Evolutionary conservation across 192 early-diverging fungal species (phyloP).

Genomic region (Chytriomyces sp.): DNA sequence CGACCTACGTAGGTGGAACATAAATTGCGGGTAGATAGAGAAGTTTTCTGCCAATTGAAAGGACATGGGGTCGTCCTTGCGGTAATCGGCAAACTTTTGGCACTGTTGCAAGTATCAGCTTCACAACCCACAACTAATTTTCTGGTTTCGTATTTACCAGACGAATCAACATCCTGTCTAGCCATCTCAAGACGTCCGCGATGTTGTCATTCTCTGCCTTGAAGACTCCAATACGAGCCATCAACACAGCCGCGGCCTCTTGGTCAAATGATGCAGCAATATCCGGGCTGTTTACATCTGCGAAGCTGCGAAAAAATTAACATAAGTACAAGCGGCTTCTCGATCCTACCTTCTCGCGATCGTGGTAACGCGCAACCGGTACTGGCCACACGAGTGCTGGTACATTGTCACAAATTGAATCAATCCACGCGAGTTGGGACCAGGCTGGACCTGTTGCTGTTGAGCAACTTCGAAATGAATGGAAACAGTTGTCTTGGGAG

Average conservation of each 20-base stretch:
- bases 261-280: slow-evolving; percentile 95
- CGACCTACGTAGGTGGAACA: slow-evolving; percentile 96
- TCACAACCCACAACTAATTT: neutral
- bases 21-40: slow-evolving; percentile 99
- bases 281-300: slow-evolving; percentile 80
- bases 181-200: slow-evolving; percentile 94
- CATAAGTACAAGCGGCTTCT: neutral
- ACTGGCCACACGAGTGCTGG: slow-evolving; percentile 90
- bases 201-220: slow-evolving; percentile 98
- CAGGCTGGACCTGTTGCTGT: slow-evolving; percentile 76
- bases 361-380: slow-evolving; percentile 91
- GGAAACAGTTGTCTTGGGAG: slow-evolving; percentile 79
- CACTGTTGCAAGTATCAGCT: slow-evolving; percentile 52
- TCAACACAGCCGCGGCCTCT: slow-evolving; percentile 95
- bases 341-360: slow-evolving; percentile 80
- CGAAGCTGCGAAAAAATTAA: slow-evolving; percentile 44
- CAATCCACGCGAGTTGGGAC: slow-evolving; percentile 75
- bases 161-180: slow-evolving; percentile 98
- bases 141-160: slow-evolving; percentile 49
- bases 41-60: slow-evolving; percentile 93
- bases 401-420: slow-evolving; percentile 97
- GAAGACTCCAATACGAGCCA: slow-evolving; percentile 95
- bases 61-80: slow-evolving; percentile 90
- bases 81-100: slow-evolving; percentile 94
- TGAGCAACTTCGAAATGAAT: slow-evolving; percentile 97